A percentile compares a stretch with the other conserved stretches of the same genome.
Conservation (phyloP, 2,329 filamentous ascomycete species). For the Capronia epimyces region DNA sequence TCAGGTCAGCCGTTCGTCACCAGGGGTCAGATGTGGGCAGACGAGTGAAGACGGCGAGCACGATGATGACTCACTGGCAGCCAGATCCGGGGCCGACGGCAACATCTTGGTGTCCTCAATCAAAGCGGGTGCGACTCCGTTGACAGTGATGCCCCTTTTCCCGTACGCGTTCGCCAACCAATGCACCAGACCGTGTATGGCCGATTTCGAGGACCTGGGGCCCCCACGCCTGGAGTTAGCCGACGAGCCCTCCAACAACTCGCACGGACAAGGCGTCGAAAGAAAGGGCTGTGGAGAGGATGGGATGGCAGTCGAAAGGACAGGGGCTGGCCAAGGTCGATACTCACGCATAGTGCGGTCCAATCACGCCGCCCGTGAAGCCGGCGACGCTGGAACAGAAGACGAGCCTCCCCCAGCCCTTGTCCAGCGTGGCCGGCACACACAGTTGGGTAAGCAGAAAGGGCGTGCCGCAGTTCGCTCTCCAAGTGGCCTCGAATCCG, state of each 20-base stretch:
- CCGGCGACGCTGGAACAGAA: slow-evolving; percentile 61
- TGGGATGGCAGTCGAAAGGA: background rate
- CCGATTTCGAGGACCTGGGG: slow-evolving; percentile 38
- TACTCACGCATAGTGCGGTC: slow-evolving; percentile 44
- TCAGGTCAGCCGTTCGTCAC: slow-evolving; percentile 1
- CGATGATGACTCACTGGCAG: slow-evolving; percentile 13
- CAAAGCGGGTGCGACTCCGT: slow-evolving; percentile 46
- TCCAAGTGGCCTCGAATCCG: slow-evolving; percentile 60
- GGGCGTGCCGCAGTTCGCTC: slow-evolving; percentile 57
- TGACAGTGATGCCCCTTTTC: slow-evolving; percentile 44
- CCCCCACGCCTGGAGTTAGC: slow-evolving; percentile 25
- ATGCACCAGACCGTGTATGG: slow-evolving; percentile 44
- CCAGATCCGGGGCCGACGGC: slow-evolving; percentile 32
- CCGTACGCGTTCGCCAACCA: slow-evolving; percentile 43
- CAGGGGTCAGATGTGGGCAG: too few species aligned
- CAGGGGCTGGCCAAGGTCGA: slow-evolving; percentile 27
- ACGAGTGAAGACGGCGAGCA: background rate
- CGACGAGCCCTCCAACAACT: too few species aligned
- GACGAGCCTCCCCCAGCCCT: slow-evolving; percentile 58
- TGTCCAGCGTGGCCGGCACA: slow-evolving; percentile 55
- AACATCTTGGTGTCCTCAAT: slow-evolving; percentile 46
- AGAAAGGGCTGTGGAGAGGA: background rate
- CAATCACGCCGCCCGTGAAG: slow-evolving; percentile 59
- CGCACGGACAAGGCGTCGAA: too few species aligned
- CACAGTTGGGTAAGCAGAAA: slow-evolving; percentile 58